A percentile compares a stretch with the other conserved stretches of the same genome.
Evolutionary conservation across 108 stramenopile genomes (phyloP).

Genomic region (Discostella stelligeroides): DNA sequence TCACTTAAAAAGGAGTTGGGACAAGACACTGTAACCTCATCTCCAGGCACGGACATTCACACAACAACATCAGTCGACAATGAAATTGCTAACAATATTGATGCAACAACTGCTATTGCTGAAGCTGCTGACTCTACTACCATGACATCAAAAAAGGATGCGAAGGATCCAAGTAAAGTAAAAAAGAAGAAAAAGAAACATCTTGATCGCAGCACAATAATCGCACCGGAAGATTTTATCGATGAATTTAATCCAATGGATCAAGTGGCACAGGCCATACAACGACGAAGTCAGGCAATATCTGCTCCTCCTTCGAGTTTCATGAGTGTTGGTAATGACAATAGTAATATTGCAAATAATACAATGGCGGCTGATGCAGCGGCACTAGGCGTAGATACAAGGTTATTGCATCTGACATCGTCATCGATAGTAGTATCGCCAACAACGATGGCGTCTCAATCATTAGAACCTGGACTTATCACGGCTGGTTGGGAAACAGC

Average conservation of each 20-base stretch:
- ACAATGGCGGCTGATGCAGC: constrained; percentile 33
- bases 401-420: constrained; percentile 5
- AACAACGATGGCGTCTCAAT: background rate
- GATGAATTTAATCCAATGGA: constrained; percentile 78
- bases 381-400: constrained; percentile 34
- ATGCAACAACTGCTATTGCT: background rate
- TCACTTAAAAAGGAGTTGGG: constrained; percentile 58
- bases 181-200: constrained; percentile 61
- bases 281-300: constrained; percentile 55
- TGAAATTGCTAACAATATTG: constrained; percentile 1
- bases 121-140: background rate
- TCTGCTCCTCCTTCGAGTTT: constrained; percentile 34
- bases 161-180: constrained; percentile 31
- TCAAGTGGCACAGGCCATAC: constrained; percentile 66
- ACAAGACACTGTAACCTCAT: no score
- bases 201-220: constrained; percentile 16
- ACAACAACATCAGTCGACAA: background rate
- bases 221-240: constrained; percentile 34
- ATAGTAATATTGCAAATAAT: background rate
- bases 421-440: no score
- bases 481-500: constrained; percentile 54
- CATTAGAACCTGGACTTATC: constrained; percentile 25
- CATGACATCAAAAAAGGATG: constrained; percentile 1
- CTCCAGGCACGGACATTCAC: background rate
- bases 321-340: background rate